These are phyloP conservation scores for Emmonsia crescens DNA, from an alignment of 2,329 filamentous ascomycete species.

Conservation along the genomic window DNA sequence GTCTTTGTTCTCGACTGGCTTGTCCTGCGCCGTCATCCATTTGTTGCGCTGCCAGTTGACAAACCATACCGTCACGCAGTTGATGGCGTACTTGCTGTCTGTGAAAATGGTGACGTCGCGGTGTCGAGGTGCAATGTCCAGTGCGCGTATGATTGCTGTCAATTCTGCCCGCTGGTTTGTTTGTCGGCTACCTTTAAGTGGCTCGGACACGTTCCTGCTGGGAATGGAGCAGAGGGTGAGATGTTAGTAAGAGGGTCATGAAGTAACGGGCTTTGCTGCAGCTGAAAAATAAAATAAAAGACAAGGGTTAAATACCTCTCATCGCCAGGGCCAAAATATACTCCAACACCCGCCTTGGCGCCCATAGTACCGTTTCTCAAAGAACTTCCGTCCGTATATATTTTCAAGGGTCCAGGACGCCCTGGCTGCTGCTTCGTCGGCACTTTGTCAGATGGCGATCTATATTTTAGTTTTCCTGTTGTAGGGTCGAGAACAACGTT, in stretches of 20 bases:
- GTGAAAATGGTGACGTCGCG: slow-evolving; percentile 66
- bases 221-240: slow-evolving; percentile 12
- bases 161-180: slow-evolving; percentile 97
- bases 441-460: slow-evolving; percentile 40
- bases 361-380: slow-evolving; percentile 46
- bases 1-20: slow-evolving; percentile 76
- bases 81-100: slow-evolving; percentile 86
- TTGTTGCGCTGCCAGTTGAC: slow-evolving; percentile 61
- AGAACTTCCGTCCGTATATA: slow-evolving; percentile 55
- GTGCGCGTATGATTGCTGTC: slow-evolving; percentile 71
- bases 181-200: slow-evolving; percentile 60
- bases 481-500: slow-evolving; percentile 44
- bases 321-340: slow-evolving; percentile 53
- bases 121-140: slow-evolving; percentile 60
- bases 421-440: slow-evolving; percentile 36
- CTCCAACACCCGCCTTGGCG: slow-evolving; percentile 51
- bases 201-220: slow-evolving; percentile 61
- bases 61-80: slow-evolving; percentile 80
- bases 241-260: slow-evolving; percentile 16
- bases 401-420: slow-evolving; percentile 43
- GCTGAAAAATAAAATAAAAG: background rate
- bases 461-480: slow-evolving; percentile 46
- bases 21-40: slow-evolving; percentile 64
- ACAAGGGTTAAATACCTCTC: slow-evolving; percentile 35
- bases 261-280: background rate